Conservation (phyloP, 1,139 yeast species). For the Geotrichum histeridarum region DNA sequence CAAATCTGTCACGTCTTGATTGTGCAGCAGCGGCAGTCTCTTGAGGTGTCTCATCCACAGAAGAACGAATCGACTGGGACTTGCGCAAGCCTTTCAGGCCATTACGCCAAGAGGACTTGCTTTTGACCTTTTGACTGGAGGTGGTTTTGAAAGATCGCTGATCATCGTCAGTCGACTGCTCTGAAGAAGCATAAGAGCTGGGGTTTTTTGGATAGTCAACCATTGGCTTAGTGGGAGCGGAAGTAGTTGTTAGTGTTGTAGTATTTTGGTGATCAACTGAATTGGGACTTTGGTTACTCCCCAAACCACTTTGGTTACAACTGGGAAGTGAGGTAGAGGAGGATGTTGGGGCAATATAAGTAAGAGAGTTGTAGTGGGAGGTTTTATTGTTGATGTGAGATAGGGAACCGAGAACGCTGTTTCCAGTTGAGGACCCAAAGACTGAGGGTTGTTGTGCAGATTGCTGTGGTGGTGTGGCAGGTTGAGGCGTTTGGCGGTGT, state of each 20-base stretch:
- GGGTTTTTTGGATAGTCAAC: no score
- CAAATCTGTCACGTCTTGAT: background rate
- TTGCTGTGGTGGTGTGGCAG: background rate
- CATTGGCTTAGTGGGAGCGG: no score
- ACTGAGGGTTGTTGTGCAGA: background rate
- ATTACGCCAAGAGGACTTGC: background rate
- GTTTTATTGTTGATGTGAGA: slow-evolving; percentile 13
- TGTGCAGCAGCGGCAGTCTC: background rate
- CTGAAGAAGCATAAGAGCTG: no score
- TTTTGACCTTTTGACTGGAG: background rate
- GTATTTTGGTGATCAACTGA: no score
- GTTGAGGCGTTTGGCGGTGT: background rate
- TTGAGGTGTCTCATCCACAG: background rate
- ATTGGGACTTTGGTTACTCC: background rate
- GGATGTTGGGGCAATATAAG: background rate
- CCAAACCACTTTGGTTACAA: background rate
- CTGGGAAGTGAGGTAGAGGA: background rate
- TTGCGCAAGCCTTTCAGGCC: background rate
- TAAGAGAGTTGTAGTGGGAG: background rate
- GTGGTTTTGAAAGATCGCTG: background rate
- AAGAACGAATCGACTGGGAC: background rate
- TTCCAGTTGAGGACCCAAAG: background rate
- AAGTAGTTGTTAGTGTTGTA: no score
- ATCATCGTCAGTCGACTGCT: background rate
- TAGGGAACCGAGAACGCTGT: slow-evolving; percentile 10